These are phyloP conservation scores for Alternaria longipes DNA, from an alignment of 2,329 filamentous ascomycete species.

Conservation along the genomic window DNA sequence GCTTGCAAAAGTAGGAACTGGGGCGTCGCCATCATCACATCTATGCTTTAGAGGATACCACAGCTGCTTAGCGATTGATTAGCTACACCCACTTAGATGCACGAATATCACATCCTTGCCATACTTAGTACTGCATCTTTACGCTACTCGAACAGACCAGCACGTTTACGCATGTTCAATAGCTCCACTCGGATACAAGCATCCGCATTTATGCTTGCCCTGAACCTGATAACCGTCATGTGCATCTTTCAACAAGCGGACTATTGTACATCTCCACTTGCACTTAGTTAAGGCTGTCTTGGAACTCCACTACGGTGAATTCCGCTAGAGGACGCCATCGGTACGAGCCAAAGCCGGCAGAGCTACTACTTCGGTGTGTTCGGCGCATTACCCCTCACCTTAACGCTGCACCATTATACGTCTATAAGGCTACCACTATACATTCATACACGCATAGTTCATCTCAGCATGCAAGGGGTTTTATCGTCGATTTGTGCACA, in stretches of 20 bases:
- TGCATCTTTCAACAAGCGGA: conserved; percentile 2
- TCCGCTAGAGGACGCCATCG: conserved; percentile 3
- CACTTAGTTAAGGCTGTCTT: conserved; percentile 7
- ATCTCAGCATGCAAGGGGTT: conserved; percentile 4
- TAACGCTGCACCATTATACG: conserved; percentile 15
- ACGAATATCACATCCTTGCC: conserved; percentile 31
- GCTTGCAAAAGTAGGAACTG: conserved; percentile 30
- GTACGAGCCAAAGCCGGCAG: conserved; percentile 12
- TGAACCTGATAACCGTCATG: background rate
- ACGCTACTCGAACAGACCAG: conserved; percentile 1
- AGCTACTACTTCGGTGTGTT: conserved; percentile 14
- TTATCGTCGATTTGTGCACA: conserved; percentile 9
- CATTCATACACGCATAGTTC: background rate
- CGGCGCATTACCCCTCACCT: conserved; percentile 19
- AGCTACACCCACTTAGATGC: conserved; percentile 29
- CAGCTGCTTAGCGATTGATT: conserved; percentile 27
- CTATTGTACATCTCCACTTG: background rate
- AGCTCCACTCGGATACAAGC: background rate
- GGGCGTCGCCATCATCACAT: conserved; percentile 18
- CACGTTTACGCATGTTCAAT: background rate
- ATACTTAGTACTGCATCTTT: conserved; percentile 10
- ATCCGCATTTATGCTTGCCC: background rate
- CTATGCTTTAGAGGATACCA: conserved; percentile 31
- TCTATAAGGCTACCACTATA: conserved; percentile 5
- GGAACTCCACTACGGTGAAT: conserved; percentile 14